Conservation (phyloP, 2,329 filamentous ascomycete genomes). For the Volutella citrinella region DNA sequence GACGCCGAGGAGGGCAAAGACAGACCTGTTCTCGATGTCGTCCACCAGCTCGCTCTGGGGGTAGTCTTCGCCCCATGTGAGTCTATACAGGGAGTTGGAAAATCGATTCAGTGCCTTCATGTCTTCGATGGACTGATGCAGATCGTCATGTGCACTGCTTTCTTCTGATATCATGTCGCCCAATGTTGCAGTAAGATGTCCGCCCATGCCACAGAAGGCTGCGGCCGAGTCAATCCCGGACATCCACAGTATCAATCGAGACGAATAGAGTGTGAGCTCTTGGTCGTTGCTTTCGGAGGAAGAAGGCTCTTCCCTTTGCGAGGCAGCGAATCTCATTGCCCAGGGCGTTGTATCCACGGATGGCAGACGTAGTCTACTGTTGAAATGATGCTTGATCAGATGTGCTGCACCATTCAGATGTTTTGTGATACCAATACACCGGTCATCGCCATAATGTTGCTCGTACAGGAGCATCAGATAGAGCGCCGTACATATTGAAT, state of each 20-base stretch:
- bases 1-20: slow-evolving; percentile 28
- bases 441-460: slow-evolving; percentile 32
- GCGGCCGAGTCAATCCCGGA: slow-evolving; percentile 28
- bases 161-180: background rate
- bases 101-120: slow-evolving; percentile 28
- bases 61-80: slow-evolving; percentile 30
- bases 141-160: too few species aligned
- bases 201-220: slow-evolving; percentile 29
- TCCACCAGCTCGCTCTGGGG: slow-evolving; percentile 32
- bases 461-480: slow-evolving; percentile 36
- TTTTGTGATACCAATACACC: slow-evolving; percentile 25
- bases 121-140: slow-evolving; percentile 11
- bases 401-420: slow-evolving; percentile 31
- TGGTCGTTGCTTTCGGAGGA: background rate
- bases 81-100: slow-evolving; percentile 30
- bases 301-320: background rate
- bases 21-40: slow-evolving; percentile 31
- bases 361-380: slow-evolving; percentile 2
- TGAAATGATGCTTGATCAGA: slow-evolving; percentile 25
- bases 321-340: background rate
- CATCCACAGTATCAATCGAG: slow-evolving; percentile 31
- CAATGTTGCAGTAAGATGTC: slow-evolving; percentile 26
- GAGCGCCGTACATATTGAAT: slow-evolving; percentile 27
- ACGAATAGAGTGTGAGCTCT: slow-evolving; percentile 28
- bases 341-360: background rate